Base-by-base conservation (phyloP, 495 filamentous ascomycete species). In the Aspergillus funiculosus region DNA sequence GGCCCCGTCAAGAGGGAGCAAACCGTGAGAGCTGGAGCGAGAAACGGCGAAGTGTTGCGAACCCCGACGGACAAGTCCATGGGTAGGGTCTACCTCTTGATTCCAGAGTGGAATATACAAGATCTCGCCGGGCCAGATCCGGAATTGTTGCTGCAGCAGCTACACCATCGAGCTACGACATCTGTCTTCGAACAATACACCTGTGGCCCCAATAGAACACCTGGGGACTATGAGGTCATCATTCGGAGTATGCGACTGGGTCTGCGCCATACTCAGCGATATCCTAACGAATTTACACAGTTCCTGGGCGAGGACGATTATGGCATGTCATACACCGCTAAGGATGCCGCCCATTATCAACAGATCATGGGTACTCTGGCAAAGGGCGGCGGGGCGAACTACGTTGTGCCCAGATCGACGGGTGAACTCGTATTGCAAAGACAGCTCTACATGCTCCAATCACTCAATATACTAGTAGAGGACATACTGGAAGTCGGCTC, bases 71-170 rank as follows among this genome's bases (percentile, higher is more conserved):
- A 45, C 14, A 25, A n/a, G 3, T 25, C 18, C 5, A 1, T 64
- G 22, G 65, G 58, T 1, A 52, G 53, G 14, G 39, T 61, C 2
- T 53, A 28, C 46, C 58, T 58, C 6, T 4, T 68, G 8, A 39
- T 61, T 0, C 64, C 64, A 0, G 71, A 71, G 39, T 63, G 54
- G 53, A 71, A 72, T 36, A 44, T 71, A 19, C 59, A 46, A 1
- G 64, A 72, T 29, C 45, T 71, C 19, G 42, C 62, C 1, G 40
- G 48, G 1, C 31, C 60, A 0, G 53, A 37, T 10, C 58, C 66
- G 2, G 60, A 68, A 15, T 52, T 49, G 13, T 38, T 68, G n/a
- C 51, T 71, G 10, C 35, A 55, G 32, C 40, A 61, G 4, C 40
- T 69, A 5, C 51, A 59, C 17, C 42, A 62, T 45, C 60, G 66